Evolutionary conservation across 495 filamentous ascomycete species (phyloP).

Genomic region (Penicillium parvum): DNA sequence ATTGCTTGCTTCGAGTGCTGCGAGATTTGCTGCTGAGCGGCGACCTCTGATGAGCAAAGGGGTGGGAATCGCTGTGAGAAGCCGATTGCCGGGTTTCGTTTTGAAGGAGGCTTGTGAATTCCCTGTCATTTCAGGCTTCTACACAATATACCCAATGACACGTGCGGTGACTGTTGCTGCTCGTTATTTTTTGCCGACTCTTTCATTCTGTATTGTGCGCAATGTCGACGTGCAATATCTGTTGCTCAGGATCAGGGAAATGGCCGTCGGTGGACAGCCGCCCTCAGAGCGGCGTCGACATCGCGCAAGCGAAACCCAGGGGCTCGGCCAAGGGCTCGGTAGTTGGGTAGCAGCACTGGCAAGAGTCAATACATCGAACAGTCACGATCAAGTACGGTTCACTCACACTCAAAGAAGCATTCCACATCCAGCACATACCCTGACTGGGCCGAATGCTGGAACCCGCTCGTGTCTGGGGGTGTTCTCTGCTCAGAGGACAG

Average conservation of each 20-base stretch:
- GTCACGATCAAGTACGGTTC: neutral
- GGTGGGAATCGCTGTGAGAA: neutral
- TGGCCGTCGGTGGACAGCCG: constrained; percentile 14
- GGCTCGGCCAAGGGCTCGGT: constrained; percentile 25
- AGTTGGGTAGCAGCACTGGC: constrained; percentile 20
- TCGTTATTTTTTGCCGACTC: neutral
- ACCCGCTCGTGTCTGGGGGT: neutral
- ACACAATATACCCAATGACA: constrained; percentile 16
- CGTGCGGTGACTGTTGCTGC: constrained; percentile 2
- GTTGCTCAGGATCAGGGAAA: neutral
- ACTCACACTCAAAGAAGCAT: constrained; percentile 29
- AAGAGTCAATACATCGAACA: constrained; percentile 1
- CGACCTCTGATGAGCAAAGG: neutral
- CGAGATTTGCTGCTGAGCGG: constrained; percentile 38
- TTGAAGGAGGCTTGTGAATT: neutral
- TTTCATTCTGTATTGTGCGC: neutral
- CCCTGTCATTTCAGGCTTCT: constrained; percentile 7
- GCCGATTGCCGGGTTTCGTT: neutral
- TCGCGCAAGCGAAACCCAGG: constrained; percentile 24
- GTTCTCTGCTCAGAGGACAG: constrained; percentile 4
- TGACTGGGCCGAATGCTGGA: constrained; percentile 1
- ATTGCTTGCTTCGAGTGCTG: constrained; percentile 43
- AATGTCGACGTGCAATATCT: neutral
- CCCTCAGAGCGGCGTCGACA: constrained; percentile 23
- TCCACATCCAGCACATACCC: constrained; percentile 23